Base-by-base conservation (phyloP, 2,329 filamentous ascomycete genomes). In the Arthrobotrys pseudoclavata region DNA sequence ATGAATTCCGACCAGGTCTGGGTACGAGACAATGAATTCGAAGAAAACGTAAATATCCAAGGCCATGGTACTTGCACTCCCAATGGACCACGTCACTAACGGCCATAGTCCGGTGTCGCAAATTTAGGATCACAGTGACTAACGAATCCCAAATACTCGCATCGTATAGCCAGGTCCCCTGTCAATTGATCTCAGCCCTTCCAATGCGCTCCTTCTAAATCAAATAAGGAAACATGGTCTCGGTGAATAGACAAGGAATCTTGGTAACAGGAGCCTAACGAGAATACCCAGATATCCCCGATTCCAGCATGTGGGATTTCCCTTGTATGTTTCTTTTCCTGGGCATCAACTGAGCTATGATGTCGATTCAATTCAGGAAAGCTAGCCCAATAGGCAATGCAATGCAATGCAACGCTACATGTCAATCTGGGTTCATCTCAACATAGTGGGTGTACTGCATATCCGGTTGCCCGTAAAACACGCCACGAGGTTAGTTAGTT, bases 401-500 rank as follows among this genome's bases (percentile, higher is more conserved):
- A 31, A 62, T 62, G 57, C 31, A 40, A 57, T 57, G 31, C 50
- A 4, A 63, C 9, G 18, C 18, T 47, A 20, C 15, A 53, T 53
- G 15, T 45, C 22, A 34, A 48, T 60, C 50, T 22, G 34, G 37
- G 9, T 66, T 48, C 61, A 60, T 52, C 40, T 67, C 61, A 50
- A 52, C 61, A 52, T 20, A 42, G 10, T 50, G 22, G 20, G 63
- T 47, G 52, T 45, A 37, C 20, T 69, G 55, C 55, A 60, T 50
- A 69, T 76, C 71, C 71, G 71, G 47, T 76, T 24, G 71, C 66
- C 71, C 71, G 71, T 63, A 76, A 64, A 48, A 52, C 55, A 60
- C 20, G 64, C 67, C 45, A 53, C 34, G 22, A 31, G 31, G 20
- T 22, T 9, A 22, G 31, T 18, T 26, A 40, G 22, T 20, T 24